A percentile compares a stretch with the other conserved stretches of the same genome.
These are phyloP conservation scores for Russula lepida DNA, from an alignment of 768 basidiomycete species.

Conservation along the genomic window DNA sequence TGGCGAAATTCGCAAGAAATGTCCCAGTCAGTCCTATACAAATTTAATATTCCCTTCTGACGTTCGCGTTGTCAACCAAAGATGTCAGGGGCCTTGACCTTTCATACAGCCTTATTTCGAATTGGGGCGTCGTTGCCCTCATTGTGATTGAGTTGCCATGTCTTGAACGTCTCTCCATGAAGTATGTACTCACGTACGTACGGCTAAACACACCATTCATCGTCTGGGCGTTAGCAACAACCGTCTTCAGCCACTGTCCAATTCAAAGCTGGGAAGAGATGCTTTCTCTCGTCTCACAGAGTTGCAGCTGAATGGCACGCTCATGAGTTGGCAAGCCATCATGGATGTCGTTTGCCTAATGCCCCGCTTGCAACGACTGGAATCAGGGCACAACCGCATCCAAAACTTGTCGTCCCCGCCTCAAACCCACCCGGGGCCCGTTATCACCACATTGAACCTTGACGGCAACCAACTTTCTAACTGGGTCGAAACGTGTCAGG, in stretches of 20 bases:
- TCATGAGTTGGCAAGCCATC: slow-evolving; percentile 66
- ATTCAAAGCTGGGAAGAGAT: slow-evolving; percentile 26
- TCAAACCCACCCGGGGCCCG: slow-evolving; percentile 9
- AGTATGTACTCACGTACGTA: slow-evolving; percentile 44
- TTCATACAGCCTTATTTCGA: slow-evolving; percentile 61
- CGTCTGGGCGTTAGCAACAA: slow-evolving; percentile 33
- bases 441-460: slow-evolving; percentile 51
- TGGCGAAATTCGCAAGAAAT: slow-evolving; percentile 47
- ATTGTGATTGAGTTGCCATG: slow-evolving; percentile 55
- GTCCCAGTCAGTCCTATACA: slow-evolving; percentile 50
- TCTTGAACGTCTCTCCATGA: slow-evolving; percentile 63
- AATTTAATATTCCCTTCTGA: slow-evolving; percentile 17
- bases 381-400: slow-evolving; percentile 66
- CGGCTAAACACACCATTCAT: slow-evolving; percentile 10
- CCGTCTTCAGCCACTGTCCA: slow-evolving; percentile 42
- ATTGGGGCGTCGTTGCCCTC: slow-evolving; percentile 59
- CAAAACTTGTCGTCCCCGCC: slow-evolving; percentile 24
- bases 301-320: slow-evolving; percentile 65
- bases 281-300: slow-evolving; percentile 51
- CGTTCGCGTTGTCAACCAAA: neutral
- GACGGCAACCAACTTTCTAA: slow-evolving; percentile 55
- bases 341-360: slow-evolving; percentile 41
- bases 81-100: slow-evolving; percentile 58
- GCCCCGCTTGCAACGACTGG: slow-evolving; percentile 46
- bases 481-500: slow-evolving; percentile 44